Evolutionary conservation across 176 grass and related monocot species (phyloP), one percentile per base, ranked within the genome.

Genomic region (Phoenix dactylifera): DNA sequence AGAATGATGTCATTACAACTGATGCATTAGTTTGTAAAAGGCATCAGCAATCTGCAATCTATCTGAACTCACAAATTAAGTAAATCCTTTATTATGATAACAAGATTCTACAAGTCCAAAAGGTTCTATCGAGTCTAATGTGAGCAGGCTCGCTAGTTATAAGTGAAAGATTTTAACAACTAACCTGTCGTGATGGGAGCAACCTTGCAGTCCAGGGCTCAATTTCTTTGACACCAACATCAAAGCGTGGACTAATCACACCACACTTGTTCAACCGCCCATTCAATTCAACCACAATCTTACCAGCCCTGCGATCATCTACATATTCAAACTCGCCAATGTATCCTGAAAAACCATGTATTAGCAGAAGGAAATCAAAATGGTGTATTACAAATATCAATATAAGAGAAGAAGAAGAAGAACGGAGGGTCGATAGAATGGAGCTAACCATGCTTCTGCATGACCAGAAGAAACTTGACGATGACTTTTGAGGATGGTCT

Each of bases 181-280:
- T 10, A 20, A 60, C 58, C 58, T 60, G 58, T n/a, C 58, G 15
- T 12, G 58, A 60, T n/a, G 58, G 58, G 30, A 60, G 26, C 58
- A 60, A 29, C 16, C 58, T 35, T 60, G 24, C 26, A 18, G 26
- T 60, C 58, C 26, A 18, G 15, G 26, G 58, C 25, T 60, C 58
- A 60, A 60, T 60, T 60, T 60, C 58, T 26, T 60, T 60, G 16
- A 60, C 17, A 26, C 58, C 58, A 17, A 60, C 26, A 19, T 60
- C 26, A 60, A 60, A 60, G 26, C 24, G 58, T n/a, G 58, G 58
- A 60, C 58, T 60, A n/a, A 60, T 32, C 4, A 39, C 26, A 32
- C 58, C 17, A 18, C 58, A 60, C 16, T 39, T 18, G 26, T 60
- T 30, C 58, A 60, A 30, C 26, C 58, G 29, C 5, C 57, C 58